phyloP scores from a whole-genome alignment of 164 flowering plant genomes.

The Pachysandra terminalis region DNA sequence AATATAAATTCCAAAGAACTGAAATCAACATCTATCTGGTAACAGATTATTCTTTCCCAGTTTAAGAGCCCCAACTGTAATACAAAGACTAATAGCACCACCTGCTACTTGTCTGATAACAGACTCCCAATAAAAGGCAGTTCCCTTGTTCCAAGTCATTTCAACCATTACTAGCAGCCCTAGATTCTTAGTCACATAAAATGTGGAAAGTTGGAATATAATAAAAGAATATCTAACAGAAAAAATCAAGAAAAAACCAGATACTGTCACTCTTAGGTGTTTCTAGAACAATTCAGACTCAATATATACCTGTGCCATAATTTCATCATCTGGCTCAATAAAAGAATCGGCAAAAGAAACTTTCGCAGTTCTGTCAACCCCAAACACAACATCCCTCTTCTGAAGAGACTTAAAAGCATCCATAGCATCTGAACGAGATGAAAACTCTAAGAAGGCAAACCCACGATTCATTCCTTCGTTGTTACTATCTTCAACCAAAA shows the following conservation, averaged over 20 bases:
- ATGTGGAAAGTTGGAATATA: background rate
- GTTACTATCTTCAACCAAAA: constrained; percentile 80
- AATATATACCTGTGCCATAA: constrained; percentile 84
- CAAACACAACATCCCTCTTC: constrained; percentile 81
- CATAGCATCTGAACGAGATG: constrained; percentile 92
- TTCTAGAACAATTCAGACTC: too few species aligned
- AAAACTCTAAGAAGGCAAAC: constrained; percentile 89
- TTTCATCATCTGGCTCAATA: constrained; percentile 89
- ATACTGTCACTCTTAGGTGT: too few species aligned
- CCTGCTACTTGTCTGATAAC: too few species aligned
- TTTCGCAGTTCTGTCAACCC: constrained; percentile 87
- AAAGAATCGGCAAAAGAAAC: constrained; percentile 96
- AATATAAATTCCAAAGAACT: too few species aligned
- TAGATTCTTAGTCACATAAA: background rate
- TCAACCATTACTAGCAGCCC: background rate
- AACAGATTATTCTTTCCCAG: too few species aligned
- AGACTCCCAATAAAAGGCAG: too few species aligned
- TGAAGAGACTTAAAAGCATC: constrained; percentile 89
- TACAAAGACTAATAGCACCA: too few species aligned
- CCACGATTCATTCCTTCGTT: constrained; percentile 85
- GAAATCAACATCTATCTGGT: too few species aligned
- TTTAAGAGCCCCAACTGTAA: too few species aligned
- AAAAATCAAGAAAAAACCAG: too few species aligned
- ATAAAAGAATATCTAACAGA: too few species aligned
- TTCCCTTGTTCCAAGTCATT: too few species aligned